These are phyloP conservation scores for Camelina hispida DNA, from an alignment of 345 rosid species.

Conservation along the genomic window DNA sequence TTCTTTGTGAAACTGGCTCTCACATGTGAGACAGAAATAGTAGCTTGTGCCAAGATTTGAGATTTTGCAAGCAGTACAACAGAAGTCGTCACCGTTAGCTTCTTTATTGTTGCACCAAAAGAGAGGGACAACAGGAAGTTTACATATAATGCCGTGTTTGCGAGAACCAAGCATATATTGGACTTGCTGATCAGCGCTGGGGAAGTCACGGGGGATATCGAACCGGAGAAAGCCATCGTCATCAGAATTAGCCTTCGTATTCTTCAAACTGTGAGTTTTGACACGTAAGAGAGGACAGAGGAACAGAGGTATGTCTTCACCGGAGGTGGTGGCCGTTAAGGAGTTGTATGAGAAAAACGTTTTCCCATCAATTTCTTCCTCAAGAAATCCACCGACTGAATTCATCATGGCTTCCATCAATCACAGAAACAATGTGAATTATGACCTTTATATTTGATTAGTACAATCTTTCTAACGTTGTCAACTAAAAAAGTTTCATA, in stretches of 20 bases:
- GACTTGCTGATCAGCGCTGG: not conserved
- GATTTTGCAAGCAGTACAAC: not conserved
- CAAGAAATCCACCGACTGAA: not conserved
- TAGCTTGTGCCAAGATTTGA: not conserved
- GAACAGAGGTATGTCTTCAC: constrained; percentile 3
- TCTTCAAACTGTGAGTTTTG: not conserved
- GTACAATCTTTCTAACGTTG: not conserved
- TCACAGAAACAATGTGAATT: not conserved
- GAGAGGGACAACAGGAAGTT: not conserved
- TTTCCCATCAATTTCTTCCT: not conserved
- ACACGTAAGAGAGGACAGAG: not conserved
- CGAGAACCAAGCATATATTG: not conserved
- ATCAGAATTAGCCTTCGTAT: not conserved
- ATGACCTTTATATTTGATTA: too few species aligned
- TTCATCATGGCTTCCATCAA: not conserved
- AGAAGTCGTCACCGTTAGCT: not conserved
- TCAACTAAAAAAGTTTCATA: not conserved
- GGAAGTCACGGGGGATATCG: not conserved
- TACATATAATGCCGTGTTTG: not conserved
- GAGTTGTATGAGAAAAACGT: not conserved
- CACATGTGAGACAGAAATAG: not conserved
- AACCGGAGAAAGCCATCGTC: not conserved
- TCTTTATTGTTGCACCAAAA: not conserved
- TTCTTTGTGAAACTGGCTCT: not conserved
- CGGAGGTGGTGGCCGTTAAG: not conserved